These are phyloP conservation scores for Rhizopogon rudus DNA, from an alignment of 768 basidiomycete genomes.

Conservation along the genomic window DNA sequence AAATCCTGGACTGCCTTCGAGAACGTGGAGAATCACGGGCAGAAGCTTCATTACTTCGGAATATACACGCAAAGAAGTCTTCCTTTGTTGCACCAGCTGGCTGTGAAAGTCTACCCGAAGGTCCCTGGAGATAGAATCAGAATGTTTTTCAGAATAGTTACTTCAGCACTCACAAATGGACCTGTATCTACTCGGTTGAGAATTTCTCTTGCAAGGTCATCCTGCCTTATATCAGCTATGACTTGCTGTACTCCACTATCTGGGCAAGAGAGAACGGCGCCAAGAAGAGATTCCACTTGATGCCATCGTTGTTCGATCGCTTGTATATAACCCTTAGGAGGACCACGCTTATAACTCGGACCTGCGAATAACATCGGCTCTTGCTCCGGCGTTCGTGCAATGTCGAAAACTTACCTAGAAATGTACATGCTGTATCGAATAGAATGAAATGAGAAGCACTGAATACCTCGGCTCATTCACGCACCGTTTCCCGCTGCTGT, in stretches of 20 bases:
- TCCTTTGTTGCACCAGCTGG: constrained; percentile 65
- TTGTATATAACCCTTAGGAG: constrained; percentile 88
- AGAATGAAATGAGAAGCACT: constrained; percentile 3
- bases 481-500: constrained; percentile 49
- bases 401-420: constrained; percentile 39
- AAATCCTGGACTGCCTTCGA: constrained; percentile 69
- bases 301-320: constrained; percentile 91
- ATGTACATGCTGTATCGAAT: constrained; percentile 53
- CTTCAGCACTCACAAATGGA: constrained; percentile 51
- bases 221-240: constrained; percentile 59
- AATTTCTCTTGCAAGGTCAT: constrained; percentile 75
- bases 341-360: constrained; percentile 78
- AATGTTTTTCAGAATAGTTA: not conserved
- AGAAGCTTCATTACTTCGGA: constrained; percentile 50
- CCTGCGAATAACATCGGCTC: constrained; percentile 34
- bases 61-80: constrained; percentile 72
- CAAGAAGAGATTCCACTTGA: constrained; percentile 87
- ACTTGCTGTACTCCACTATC: constrained; percentile 60
- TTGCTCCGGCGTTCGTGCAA: not conserved
- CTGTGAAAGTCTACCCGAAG: constrained; percentile 59
- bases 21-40: constrained; percentile 54
- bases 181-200: constrained; percentile 71
- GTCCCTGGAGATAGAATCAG: constrained; percentile 44
- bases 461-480: constrained; percentile 9
- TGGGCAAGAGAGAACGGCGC: constrained; percentile 69